Conservation (phyloP, 768 basidiomycete species). For the Mycena filopes region DNA sequence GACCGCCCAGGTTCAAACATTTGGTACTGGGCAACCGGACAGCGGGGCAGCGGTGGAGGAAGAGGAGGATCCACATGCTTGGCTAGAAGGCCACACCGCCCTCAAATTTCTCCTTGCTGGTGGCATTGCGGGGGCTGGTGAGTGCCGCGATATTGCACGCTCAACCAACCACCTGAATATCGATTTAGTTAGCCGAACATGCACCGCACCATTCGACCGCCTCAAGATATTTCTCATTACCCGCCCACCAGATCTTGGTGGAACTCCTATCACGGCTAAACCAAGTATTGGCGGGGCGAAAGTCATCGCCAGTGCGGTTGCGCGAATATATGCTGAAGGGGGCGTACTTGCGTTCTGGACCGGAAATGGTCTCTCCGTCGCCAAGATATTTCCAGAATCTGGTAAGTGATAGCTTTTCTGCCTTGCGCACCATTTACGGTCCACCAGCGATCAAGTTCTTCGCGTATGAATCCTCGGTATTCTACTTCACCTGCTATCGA, state of each 20-base stretch:
- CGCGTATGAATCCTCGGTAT: constrained; percentile 90
- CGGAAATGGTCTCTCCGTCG: constrained; percentile 93
- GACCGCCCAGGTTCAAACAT: constrained; percentile 49
- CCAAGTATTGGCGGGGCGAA: constrained; percentile 64
- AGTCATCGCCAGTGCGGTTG: constrained; percentile 77
- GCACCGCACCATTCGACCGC: constrained; percentile 97
- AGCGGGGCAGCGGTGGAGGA: constrained; percentile 46
- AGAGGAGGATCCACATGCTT: constrained; percentile 67
- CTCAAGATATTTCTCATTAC: constrained; percentile 98
- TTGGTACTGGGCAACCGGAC: constrained; percentile 48
- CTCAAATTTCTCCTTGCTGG: constrained; percentile 93
- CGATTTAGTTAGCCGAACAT: constrained; percentile 86
- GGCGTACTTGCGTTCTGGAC: constrained; percentile 96
- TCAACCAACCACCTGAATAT: constrained; percentile 35
- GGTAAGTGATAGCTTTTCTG: constrained; percentile 5
- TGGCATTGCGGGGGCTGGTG: constrained; percentile 93
- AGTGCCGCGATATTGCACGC: constrained; percentile 39
- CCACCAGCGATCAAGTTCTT: constrained; percentile 91
- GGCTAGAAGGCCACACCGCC: constrained; percentile 76
- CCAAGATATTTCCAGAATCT: constrained; percentile 97
- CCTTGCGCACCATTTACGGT: neutral
- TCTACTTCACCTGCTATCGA: constrained; percentile 39
- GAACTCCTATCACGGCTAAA: constrained; percentile 55
- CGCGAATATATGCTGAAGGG: constrained; percentile 88
- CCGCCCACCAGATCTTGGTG: constrained; percentile 78